Evolutionary conservation across 768 basidiomycete species (phyloP), one percentile per base, ranked within the genome.

Genomic region (Ramaria rubella): DNA sequence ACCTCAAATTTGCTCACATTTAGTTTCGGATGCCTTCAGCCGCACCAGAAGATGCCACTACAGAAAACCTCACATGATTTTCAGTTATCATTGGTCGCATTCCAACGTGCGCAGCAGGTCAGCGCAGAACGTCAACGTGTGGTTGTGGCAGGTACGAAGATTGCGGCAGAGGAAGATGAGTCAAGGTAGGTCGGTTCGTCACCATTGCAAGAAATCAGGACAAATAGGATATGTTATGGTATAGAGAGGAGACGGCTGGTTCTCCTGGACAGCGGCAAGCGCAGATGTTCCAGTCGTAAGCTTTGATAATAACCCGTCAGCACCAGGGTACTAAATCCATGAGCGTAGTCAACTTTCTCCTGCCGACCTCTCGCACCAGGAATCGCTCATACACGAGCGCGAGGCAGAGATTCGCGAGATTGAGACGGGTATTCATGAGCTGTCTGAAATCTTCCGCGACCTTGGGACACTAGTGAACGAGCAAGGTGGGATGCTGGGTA

Each of bases 361-460:
- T 0, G 87, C 90, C 58, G 95, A 97, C 70, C 80, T 98, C 23
- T 91, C 91, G 14, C 94, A 94, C 68, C 96, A 98, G 69, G 95
- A 99, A 67, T 90, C 91, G 9, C 74, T 98, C 34, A 93, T 96
- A 52, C 85, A 87, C 51, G 96, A 99, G 67, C 87, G 96, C 17
- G 95, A 99, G 68, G 78, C 77, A 0, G 96, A 98, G 65, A 98
- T 98, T 54, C 82, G 89, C 50, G 94, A 97, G 67, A 99, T 99
- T 51, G 96, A 99, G 70, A 85, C 83, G 6, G 95, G 96, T 6
- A 97, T 99, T 55, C 92, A 95, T 65, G 95, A 99, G 69, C 72
- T 99, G 45, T 82, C 90, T 26, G 92, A 97, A 70, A 97, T 99
- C 66, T 98, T 99, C 78, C 82, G 90, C 49, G 94, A 98, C 71